Conservation (phyloP, 2,329 filamentous ascomycete species). For the Ambrosiella xylebori region DNA sequence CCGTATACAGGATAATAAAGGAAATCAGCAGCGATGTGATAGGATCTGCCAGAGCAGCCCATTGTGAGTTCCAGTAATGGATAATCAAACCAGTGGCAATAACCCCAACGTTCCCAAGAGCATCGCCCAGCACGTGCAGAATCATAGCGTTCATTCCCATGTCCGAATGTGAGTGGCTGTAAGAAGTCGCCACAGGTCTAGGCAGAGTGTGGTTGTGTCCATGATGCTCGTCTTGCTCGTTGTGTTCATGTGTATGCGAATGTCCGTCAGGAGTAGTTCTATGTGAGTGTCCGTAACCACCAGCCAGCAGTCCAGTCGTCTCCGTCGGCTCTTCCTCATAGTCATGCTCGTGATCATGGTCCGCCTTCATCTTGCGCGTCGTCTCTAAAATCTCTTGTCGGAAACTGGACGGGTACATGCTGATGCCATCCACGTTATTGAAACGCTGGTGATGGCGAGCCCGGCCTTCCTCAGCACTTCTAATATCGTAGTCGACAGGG, state of each 20-base stretch:
- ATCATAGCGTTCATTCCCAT: slow-evolving; percentile 89
- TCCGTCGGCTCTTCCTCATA: slow-evolving; percentile 23
- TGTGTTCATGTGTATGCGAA: slow-evolving; percentile 15
- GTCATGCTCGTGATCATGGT: slow-evolving; percentile 28
- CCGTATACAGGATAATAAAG: slow-evolving; percentile 54
- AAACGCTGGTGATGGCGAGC: slow-evolving; percentile 28
- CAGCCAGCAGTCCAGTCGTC: slow-evolving; percentile 29
- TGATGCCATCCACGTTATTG: slow-evolving; percentile 53
- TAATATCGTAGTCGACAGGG: slow-evolving; percentile 14
- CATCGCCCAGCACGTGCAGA: slow-evolving; percentile 63
- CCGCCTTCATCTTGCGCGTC: slow-evolving; percentile 25
- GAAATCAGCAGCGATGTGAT: slow-evolving; percentile 90
- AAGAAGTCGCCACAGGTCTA: slow-evolving; percentile 37
- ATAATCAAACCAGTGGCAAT: slow-evolving; percentile 73
- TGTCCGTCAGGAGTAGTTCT: not conserved
- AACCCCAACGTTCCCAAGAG: slow-evolving; percentile 72
- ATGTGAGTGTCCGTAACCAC: slow-evolving; percentile 11
- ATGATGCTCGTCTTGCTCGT: slow-evolving; percentile 41
- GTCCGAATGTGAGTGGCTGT: slow-evolving; percentile 66
- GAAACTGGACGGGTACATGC: slow-evolving; percentile 78
- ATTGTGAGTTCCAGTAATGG: slow-evolving; percentile 71
- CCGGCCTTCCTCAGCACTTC: slow-evolving; percentile 31
- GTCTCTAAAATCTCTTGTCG: slow-evolving; percentile 82
- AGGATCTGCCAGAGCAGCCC: slow-evolving; percentile 78
- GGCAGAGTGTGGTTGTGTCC: slow-evolving; percentile 71